These are phyloP conservation scores for Pythium dissotocum DNA, from an alignment of 352 stramenopile genomes.

Conservation along the genomic window DNA sequence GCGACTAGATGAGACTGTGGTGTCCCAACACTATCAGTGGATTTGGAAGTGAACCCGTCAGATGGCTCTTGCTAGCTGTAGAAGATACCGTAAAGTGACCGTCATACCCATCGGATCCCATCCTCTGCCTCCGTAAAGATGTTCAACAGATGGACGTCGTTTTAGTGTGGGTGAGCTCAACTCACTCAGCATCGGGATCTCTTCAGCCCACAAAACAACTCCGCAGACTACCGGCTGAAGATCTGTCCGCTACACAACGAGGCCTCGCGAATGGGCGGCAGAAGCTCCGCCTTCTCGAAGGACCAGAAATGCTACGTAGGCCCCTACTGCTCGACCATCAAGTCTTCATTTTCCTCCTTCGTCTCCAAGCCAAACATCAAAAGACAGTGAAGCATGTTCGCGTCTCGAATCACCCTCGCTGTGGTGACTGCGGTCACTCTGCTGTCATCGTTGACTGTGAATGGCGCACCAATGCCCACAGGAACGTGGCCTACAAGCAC, in stretches of 20 bases:
- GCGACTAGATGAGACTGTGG: background rate
- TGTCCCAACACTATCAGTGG: no score
- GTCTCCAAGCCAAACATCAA: background rate
- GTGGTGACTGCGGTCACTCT: background rate
- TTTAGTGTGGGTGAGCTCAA: background rate
- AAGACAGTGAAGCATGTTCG: background rate
- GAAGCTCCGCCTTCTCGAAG: no score
- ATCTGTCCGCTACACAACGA: background rate
- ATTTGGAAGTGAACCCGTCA: background rate
- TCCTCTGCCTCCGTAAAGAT: constrained; percentile 8
- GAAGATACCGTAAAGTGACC: background rate
- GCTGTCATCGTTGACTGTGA: background rate
- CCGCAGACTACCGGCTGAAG: background rate
- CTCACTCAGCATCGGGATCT: background rate
- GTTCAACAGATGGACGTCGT: background rate
- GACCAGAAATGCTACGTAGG: no score
- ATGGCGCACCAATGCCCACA: constrained; percentile 19
- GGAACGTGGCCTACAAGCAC: constrained; percentile 30
- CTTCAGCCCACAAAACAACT: background rate
- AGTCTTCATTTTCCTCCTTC: background rate
- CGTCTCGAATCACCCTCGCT: background rate
- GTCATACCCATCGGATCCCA: background rate
- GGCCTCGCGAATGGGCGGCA: background rate
- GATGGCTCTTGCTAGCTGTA: background rate
- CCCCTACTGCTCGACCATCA: no score